Percentiles rank a stretch among this genome's conserved stretches.
Conservation (phyloP, 306 rosid species). For the Ormosia semicastrata region DNA sequence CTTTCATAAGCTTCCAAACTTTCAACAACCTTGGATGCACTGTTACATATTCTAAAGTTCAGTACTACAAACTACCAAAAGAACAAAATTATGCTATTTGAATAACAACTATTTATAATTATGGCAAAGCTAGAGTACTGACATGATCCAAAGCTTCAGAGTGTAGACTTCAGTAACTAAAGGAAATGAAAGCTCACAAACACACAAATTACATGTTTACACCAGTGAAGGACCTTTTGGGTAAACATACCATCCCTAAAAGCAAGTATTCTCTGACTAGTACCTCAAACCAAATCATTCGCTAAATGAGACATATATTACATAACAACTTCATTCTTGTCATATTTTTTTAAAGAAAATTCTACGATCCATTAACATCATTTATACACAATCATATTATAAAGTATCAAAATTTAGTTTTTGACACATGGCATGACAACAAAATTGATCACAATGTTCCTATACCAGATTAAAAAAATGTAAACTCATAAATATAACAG, state of each 20-base stretch:
- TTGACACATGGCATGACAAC: neutral
- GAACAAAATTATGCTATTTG: no score
- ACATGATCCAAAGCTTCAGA: no score
- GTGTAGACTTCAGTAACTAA: no score
- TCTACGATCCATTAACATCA: neutral
- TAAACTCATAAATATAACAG: neutral
- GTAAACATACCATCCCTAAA: neutral
- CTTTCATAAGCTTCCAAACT: no score
- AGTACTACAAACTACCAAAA: no score
- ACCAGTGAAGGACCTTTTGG: neutral
- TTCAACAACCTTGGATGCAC: no score
- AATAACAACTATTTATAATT: no score
- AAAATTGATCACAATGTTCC: neutral
- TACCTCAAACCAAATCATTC: neutral
- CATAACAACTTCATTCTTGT: neutral
- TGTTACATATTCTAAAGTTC: no score
- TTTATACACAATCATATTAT: neutral
- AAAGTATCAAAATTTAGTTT: neutral
- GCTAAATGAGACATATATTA: no score
- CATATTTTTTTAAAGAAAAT: neutral
- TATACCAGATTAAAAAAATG: neutral
- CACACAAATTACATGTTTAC: constrained; percentile 78
- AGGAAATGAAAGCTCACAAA: no score
- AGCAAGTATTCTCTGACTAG: neutral
- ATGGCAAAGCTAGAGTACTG: no score